Conservation (phyloP, 768 basidiomycete genomes). For the Trametes cingulata region DNA sequence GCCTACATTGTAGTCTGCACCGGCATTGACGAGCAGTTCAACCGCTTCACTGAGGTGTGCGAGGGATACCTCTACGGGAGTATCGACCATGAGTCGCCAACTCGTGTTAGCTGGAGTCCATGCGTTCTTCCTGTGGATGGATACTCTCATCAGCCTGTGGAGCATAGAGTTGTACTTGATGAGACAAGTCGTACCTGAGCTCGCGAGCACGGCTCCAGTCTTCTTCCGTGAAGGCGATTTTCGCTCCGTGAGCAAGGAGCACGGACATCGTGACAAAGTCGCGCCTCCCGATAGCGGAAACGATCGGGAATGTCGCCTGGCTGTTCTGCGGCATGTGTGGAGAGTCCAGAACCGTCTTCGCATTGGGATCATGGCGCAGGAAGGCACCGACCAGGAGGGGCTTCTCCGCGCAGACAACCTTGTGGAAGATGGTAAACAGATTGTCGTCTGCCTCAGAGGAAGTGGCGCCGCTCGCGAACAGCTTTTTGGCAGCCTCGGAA, state of each 20-base stretch:
- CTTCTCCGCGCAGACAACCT: conserved; percentile 26
- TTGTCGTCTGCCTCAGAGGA: conserved; percentile 32
- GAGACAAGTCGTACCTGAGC: conserved; percentile 20
- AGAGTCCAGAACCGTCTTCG: conserved; percentile 32
- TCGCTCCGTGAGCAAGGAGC: conserved; percentile 34
- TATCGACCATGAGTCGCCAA: background rate
- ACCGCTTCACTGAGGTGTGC: conserved; percentile 27
- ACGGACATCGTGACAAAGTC: conserved; percentile 31
- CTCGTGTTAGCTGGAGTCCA: background rate
- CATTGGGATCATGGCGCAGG: conserved; percentile 32
- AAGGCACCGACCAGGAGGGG: conserved; percentile 30
- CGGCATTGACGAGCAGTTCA: conserved; percentile 30
- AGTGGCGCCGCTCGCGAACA: conserved; percentile 32
- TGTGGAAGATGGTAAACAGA: conserved; percentile 35
- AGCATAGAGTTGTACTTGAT: background rate
- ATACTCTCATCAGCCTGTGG: no score
- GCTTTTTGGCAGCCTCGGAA: conserved; percentile 28
- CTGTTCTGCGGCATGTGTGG: conserved; percentile 18
- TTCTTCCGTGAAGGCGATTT: conserved; percentile 26
- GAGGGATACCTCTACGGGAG: conserved; percentile 33
- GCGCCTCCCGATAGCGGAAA: conserved; percentile 28
- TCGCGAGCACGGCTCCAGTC: conserved; percentile 28
- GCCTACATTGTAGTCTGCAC: conserved; percentile 27
- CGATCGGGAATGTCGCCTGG: conserved; percentile 28
- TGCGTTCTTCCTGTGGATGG: background rate